Evolutionary conservation across 2,329 filamentous ascomycete species (phyloP).

Genomic region (Emmonsia crescens): DNA sequence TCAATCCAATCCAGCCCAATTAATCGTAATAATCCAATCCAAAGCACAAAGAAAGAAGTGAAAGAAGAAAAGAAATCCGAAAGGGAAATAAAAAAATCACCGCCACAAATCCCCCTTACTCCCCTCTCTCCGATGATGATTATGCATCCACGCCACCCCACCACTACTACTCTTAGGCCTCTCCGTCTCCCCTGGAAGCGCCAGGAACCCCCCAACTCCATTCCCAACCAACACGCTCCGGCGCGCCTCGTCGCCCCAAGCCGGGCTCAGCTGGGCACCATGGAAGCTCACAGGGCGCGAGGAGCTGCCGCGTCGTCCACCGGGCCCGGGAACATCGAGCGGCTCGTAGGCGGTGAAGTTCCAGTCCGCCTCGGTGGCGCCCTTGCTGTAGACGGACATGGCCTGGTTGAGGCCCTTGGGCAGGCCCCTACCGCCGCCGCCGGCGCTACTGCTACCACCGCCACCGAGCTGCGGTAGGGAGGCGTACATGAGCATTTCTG

Average conservation of each 20-base stretch:
- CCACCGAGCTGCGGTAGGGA: conserved; percentile 49
- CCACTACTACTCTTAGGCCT: conserved; percentile 27
- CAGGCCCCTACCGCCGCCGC: conserved; percentile 16
- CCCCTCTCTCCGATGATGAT: conserved; percentile 15
- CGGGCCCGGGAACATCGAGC: conserved; percentile 16
- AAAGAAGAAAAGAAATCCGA: conserved; percentile 23
- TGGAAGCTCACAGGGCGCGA: conserved; percentile 38
- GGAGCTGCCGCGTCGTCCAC: conserved; percentile 24
- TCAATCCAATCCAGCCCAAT: not conserved
- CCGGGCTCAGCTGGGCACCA: conserved; percentile 39
- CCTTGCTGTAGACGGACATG: conserved; percentile 55
- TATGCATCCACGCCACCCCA: conserved; percentile 10
- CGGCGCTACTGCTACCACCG: too few species aligned
- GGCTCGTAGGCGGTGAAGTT: conserved; percentile 53
- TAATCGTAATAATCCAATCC: not conserved
- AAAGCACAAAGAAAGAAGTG: conserved; percentile 17
- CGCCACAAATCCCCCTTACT: conserved; percentile 31
- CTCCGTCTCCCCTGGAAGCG: conserved; percentile 46
- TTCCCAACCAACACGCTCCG: conserved; percentile 56
- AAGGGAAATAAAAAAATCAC: conserved; percentile 17
- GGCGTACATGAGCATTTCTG: conserved; percentile 64
- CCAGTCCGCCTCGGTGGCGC: conserved; percentile 57
- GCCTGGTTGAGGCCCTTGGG: conserved; percentile 39
- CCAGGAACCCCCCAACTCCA: conserved; percentile 55
- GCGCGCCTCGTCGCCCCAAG: conserved; percentile 50